Evolutionary conservation across 148 eudicot species (phyloP), one percentile per base, ranked within the genome.

Genomic region (Nyssa sinensis): DNA sequence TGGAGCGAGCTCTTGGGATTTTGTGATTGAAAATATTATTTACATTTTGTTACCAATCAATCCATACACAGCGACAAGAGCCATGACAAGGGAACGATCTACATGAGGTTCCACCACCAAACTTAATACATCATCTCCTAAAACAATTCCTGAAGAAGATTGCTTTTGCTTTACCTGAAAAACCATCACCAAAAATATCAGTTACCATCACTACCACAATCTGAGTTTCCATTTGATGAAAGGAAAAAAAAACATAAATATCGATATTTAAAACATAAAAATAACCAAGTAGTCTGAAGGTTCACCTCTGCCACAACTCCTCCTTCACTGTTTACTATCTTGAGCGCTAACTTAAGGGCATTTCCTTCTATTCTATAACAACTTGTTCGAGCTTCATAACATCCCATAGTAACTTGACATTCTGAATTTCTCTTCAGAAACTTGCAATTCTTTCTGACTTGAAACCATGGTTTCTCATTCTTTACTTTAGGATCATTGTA

Each of bases 111-210:
- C 87, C 65, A 92, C 77, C 34, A 74, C 86, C 72, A 92, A 78
- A 75, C 82, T 81, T 37, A 89, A 68, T 29, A 92, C 94, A 81
- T 92, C 97, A 33, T 85, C 80, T 75, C 97, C 97, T 57, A 92
- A 71, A 64, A 73, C 71, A 63, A 86, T 77, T 77, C 92, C 88
- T 30, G 74, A 69, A 30, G 62, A 67, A 19, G 81, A 66, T 77
- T 82, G 78, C 69, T 88, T 86, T 64, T 78, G 81, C 64, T 77
- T 84, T 9, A 78, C 74, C 86, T 83, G 74, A 49, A 49, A 23
- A 57, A 69, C 17, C 5, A 55, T 51, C 58, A 51, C 44, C 58
- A 51, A 51, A 51, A 51, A 11, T 16, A 51, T 51, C 24, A 17
- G 59, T 55, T 55, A 55, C 59, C 6, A 55, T 21, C 59, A 44